A percentile compares a stretch with the other conserved stretches of the same genome.
Evolutionary conservation across 1,284 basidiomycete genomes (phyloP).

Genomic region (Exsudoporus floridanus): DNA sequence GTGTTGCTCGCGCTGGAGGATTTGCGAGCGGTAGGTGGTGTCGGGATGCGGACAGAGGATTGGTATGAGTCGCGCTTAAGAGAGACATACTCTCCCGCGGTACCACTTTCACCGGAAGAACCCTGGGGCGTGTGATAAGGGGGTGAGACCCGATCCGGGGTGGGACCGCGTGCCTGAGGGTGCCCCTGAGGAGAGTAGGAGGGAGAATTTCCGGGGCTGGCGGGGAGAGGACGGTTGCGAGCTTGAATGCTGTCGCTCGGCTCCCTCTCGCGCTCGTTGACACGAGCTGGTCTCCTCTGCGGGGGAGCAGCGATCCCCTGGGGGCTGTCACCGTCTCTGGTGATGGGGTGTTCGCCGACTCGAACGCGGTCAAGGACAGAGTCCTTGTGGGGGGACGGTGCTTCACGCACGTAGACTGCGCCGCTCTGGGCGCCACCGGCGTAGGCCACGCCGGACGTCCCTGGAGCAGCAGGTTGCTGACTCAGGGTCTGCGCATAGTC

Average conservation of each 20-base stretch:
- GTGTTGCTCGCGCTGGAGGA: constrained; percentile 33
- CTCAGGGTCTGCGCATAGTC: constrained; percentile 42
- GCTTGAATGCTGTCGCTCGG: constrained; percentile 52
- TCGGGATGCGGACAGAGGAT: constrained; percentile 30
- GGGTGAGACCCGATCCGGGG: constrained; percentile 57
- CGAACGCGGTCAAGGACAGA: constrained; percentile 56
- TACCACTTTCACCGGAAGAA: constrained; percentile 53
- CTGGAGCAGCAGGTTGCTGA: constrained; percentile 38
- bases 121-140: constrained; percentile 51
- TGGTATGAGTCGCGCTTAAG: constrained; percentile 52
- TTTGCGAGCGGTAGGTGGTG: constrained; percentile 38
- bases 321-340: constrained; percentile 47
- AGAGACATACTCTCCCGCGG: constrained; percentile 44
- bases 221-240: constrained; percentile 45
- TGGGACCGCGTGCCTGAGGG: constrained; percentile 31
- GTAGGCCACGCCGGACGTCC: constrained; percentile 50
- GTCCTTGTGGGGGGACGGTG: constrained; percentile 48
- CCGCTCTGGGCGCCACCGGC: constrained; percentile 47
- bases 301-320: constrained; percentile 19
- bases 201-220: constrained; percentile 45
- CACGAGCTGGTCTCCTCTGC: constrained; percentile 28
- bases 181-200: constrained; percentile 45
- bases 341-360: constrained; percentile 50
- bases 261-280: constrained; percentile 38
- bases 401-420: constrained; percentile 34